Evolutionary conservation across 345 rosid species (phyloP).

Genomic region (Gossypium mustelinum): DNA sequence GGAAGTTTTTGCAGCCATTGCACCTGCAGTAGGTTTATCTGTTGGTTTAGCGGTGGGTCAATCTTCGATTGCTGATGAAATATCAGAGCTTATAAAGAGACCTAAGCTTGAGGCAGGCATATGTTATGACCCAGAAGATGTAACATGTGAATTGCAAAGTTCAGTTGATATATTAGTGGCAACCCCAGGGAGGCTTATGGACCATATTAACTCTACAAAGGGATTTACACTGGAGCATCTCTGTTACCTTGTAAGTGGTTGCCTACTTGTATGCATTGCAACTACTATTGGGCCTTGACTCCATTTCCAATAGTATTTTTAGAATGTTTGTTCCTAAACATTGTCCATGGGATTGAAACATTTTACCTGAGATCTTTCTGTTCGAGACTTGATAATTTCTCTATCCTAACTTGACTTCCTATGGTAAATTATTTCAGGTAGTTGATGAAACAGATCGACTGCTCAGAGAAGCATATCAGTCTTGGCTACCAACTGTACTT

Average conservation of each 20-base stretch:
- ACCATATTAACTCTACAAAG: slow-evolving; percentile 76
- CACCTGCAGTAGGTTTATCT: slow-evolving; percentile 85
- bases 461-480: slow-evolving; percentile 90
- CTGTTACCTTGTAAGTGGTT: slow-evolving; percentile 62
- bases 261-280: not conserved
- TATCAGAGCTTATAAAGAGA: slow-evolving; percentile 64
- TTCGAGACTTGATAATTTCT: not conserved
- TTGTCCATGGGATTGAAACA: slow-evolving; percentile 4
- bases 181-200: slow-evolving; percentile 99
- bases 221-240: slow-evolving; percentile 96
- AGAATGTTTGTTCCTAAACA: not conserved
- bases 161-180: slow-evolving; percentile 91
- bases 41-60: slow-evolving; percentile 97
- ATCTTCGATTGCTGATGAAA: slow-evolving; percentile 84
- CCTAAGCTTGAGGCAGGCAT: slow-evolving; percentile 80
- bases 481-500: slow-evolving; percentile 94
- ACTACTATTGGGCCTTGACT: not conserved
- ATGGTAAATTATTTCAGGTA: slow-evolving; percentile 47
- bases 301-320: not conserved
- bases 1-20: slow-evolving; percentile 84
- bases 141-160: slow-evolving; percentile 48
- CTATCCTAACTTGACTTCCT: not conserved
- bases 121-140: slow-evolving; percentile 72
- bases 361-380: not conserved
- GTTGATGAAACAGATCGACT: slow-evolving; percentile 95